phyloP scores from a whole-genome alignment of 495 filamentous ascomycete species.

The Parachaetomium inaequale region DNA sequence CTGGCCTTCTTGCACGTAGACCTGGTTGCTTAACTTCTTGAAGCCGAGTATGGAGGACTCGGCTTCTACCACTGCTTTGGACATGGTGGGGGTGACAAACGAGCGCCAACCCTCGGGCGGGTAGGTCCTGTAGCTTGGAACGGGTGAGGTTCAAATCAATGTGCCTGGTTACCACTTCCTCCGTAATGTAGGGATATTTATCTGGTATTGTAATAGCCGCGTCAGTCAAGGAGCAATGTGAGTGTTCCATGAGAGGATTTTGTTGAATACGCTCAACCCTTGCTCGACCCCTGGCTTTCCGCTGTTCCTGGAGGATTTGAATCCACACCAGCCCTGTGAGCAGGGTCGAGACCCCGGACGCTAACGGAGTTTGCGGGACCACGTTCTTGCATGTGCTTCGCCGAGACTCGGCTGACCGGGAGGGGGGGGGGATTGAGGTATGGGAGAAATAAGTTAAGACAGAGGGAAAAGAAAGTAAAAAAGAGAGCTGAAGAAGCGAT shows the following conservation, averaged over 20 bases:
- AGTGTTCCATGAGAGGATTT: not conserved
- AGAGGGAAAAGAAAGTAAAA: no score
- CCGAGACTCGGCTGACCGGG: not conserved
- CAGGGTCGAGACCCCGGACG: not conserved
- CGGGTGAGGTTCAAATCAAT: not conserved
- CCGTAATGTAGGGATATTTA: not conserved
- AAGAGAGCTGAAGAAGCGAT: no score
- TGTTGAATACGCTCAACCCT: conserved; percentile 2
- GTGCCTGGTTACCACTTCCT: not conserved
- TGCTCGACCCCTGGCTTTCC: not conserved
- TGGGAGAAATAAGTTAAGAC: no score
- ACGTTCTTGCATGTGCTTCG: not conserved
- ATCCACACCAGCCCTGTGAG: conserved; percentile 2
- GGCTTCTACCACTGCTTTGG: conserved; percentile 4
- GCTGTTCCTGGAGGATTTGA: not conserved
- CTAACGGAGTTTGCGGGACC: not conserved
- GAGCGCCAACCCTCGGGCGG: no score
- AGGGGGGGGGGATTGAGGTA: no score
- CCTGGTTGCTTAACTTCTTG: conserved; percentile 37
- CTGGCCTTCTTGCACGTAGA: conserved; percentile 31
- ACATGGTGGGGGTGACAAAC: conserved; percentile 9
- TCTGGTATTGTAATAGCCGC: not conserved
- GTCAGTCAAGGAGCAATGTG: not conserved
- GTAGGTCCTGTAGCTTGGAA: not conserved
- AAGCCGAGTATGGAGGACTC: conserved; percentile 32